Conservation (phyloP, 306 rosid genomes). For the cucumber (Cucumis sativus) region DNA sequence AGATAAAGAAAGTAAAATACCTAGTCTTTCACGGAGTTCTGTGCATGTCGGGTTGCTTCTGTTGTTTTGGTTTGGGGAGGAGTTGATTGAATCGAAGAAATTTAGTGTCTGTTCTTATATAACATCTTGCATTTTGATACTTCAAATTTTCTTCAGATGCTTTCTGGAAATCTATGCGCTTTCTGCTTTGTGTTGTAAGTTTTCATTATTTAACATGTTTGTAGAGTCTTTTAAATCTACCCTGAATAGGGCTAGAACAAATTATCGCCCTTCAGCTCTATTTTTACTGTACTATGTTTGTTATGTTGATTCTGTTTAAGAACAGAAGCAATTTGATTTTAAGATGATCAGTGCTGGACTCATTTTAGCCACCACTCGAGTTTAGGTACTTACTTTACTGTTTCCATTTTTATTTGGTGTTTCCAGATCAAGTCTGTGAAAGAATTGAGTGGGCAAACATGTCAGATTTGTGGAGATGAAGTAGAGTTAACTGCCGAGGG, state of each 20-base stretch:
- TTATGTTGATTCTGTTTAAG: not conserved
- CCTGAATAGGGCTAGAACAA: not conserved
- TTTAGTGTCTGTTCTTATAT: not conserved
- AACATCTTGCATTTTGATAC: not conserved
- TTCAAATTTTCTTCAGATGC: not conserved
- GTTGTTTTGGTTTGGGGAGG: not conserved
- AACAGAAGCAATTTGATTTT: not conserved
- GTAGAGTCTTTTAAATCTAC: not conserved
- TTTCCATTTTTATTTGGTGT: not conserved
- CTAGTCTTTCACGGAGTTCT: not conserved
- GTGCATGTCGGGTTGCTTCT: not conserved
- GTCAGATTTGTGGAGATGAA: slow-evolving; percentile 13
- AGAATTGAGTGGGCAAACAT: slow-evolving; percentile 7
- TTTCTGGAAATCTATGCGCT: not conserved
- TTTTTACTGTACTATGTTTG: not conserved
- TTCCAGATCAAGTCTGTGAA: slow-evolving; percentile 5
- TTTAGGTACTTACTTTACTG: not conserved
- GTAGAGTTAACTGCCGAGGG: slow-evolving; percentile 1
- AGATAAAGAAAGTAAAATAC: not conserved
- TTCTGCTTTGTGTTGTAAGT: not conserved
- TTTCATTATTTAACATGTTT: not conserved
- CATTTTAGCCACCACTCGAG: not conserved
- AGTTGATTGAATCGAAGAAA: not conserved
- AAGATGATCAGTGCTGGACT: not conserved
- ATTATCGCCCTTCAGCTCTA: not conserved